These are phyloP conservation scores for Cordyceps cateniannulata DNA, from an alignment of 2,329 filamentous ascomycete genomes.

Conservation along the genomic window DNA sequence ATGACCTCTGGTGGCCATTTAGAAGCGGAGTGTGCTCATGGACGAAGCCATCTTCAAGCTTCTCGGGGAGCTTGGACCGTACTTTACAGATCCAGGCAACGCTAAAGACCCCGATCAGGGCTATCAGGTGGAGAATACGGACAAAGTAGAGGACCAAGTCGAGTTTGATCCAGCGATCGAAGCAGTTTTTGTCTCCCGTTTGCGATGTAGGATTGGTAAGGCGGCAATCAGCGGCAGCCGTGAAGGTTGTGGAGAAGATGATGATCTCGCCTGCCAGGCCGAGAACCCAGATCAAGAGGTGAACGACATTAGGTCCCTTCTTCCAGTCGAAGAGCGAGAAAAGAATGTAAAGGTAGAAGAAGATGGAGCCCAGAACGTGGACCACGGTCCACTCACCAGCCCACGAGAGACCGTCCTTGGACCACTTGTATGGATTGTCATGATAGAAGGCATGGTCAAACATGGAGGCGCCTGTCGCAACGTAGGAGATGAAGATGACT, in stretches of 20 bases:
- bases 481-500: constrained; percentile 65
- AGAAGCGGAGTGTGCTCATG: constrained; percentile 62
- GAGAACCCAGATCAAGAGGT: constrained; percentile 72
- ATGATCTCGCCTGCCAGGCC: constrained; percentile 66
- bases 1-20: constrained; percentile 31
- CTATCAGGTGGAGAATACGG: constrained; percentile 60
- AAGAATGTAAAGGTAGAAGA: constrained; percentile 79
- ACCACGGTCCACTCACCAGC: constrained; percentile 73
- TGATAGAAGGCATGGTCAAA: constrained; percentile 62
- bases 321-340: constrained; percentile 81
- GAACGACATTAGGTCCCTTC: constrained; percentile 71
- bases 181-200: constrained; percentile 22
- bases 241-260: constrained; percentile 62
- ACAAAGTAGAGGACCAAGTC: constrained; percentile 62
- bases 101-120: constrained; percentile 45
- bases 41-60: constrained; percentile 32
- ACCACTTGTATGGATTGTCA: constrained; percentile 33
- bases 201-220: constrained; percentile 37
- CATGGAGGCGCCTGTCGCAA: constrained; percentile 67
- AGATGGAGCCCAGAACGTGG: constrained; percentile 77
- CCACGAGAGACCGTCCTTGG: constrained; percentile 52
- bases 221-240: constrained; percentile 62
- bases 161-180: constrained; percentile 37
- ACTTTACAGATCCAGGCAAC: constrained; percentile 36
- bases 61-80: constrained; percentile 30